Evolutionary conservation across 106 monocot genomes (phyloP).

Genomic region (Platanthera guangdongensis): DNA sequence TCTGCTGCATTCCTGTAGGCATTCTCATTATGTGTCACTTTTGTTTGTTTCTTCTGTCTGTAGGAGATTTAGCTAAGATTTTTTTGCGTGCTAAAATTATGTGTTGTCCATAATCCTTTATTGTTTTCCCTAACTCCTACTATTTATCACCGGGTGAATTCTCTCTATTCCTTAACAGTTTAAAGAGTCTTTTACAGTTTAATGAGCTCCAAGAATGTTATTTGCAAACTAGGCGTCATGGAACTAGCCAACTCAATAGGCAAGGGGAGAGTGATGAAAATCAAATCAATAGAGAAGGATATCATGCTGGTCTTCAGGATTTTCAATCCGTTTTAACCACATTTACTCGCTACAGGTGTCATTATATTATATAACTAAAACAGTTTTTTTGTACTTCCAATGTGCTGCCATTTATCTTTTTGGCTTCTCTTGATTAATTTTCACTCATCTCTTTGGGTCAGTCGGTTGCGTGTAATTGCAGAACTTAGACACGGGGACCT

Average conservation of each 20-base stretch:
- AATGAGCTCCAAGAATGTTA: conserved; percentile 96
- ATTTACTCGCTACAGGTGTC: conserved; percentile 89
- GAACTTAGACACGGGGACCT: conserved; percentile 94
- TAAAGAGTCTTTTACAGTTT: conserved; percentile 69
- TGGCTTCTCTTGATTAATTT: neutral
- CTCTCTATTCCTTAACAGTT: conserved; percentile 43
- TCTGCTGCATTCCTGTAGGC: no score
- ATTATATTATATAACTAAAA: neutral
- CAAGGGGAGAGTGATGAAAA: conserved; percentile 62
- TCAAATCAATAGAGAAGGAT: conserved; percentile 61
- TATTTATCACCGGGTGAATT: conserved; percentile 7
- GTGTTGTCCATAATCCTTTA: neutral
- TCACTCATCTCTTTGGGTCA: conserved; percentile 15
- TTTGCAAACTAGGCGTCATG: conserved; percentile 72
- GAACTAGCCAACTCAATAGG: conserved; percentile 28
- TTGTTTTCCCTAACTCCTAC: neutral
- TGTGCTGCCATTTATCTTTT: neutral
- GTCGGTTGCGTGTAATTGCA: conserved; percentile 89
- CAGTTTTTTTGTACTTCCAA: neutral
- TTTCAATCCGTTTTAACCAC: conserved; percentile 96
- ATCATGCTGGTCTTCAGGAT: conserved; percentile 82
- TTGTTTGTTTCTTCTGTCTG: neutral
- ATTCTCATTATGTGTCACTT: neutral
- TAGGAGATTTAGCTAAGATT: neutral
- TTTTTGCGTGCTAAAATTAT: neutral